Base-by-base conservation (phyloP, 2,329 filamentous ascomycete species). In the Biscogniauxia sp. region DNA sequence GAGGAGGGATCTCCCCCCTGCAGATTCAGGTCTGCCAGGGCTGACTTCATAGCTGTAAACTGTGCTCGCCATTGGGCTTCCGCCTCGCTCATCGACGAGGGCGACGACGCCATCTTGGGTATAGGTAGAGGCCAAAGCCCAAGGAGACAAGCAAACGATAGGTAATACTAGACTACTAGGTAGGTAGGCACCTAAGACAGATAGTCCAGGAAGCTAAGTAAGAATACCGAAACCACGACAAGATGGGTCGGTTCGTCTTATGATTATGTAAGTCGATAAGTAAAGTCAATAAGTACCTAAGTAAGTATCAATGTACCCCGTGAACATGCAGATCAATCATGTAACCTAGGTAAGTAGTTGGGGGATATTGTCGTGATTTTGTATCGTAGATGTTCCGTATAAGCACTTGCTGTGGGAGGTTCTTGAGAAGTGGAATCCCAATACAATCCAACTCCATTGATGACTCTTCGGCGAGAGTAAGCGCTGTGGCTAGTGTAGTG, bases 21-120 rank as follows among this genome's bases (percentile, higher is more conserved):
- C n/a, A 85, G 74, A 58, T 84, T 81, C 56, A 97, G 80, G 20
- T 89, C 85, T 51, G 90, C 90, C 61, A 98, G 86, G 51, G 93
- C 92, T 62, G 89, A 84, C 71, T 89, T 89, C 95, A 99, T 98
- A 32, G 90, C 87, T 26, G 87, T 84, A 68, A 96, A 86, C 74
- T 97, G 92, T 61, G 87, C 84, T 66, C 94, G 88, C 95, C 95
- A 98, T 84, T 90, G 84, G 20, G 78, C 74, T 68, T 83, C 81
- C 57, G 80, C 80, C 32, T 75, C 76, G 61, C 68, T 72, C 66
- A 70, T 68, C 20, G 65, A 67, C 5, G 65, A 61, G 26, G 64
- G 67, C 19, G 65, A 67, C 3, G 65, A 60, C 28, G 64, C 59
- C 67, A 70, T 71, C 32, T 55, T 63, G 51, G 13, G 23, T n/a